Percentiles rank a stretch among this genome's conserved stretches.
These are phyloP conservation scores for Kuraishia piskuri DNA, from an alignment of 805 yeast species.

Conservation along the genomic window DNA sequence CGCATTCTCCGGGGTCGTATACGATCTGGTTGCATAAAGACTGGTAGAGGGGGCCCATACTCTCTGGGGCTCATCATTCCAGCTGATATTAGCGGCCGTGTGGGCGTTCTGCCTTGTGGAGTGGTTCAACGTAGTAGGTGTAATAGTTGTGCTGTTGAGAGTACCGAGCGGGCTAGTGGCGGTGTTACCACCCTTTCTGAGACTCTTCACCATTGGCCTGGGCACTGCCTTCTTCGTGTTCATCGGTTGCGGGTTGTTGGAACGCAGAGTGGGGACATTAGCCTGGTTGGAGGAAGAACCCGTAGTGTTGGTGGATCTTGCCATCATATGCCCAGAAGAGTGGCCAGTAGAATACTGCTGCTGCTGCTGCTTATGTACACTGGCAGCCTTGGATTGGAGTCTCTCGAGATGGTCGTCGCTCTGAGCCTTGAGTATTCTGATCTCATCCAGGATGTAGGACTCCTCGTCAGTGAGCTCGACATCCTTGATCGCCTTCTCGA, in stretches of 20 bases:
- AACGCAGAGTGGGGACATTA: slow-evolving; percentile 19
- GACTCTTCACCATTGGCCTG: slow-evolving; percentile 14
- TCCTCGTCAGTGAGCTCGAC: slow-evolving; percentile 35
- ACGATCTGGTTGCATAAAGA: slow-evolving; percentile 15
- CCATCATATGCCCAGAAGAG: background rate
- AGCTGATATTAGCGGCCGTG: slow-evolving; percentile 23
- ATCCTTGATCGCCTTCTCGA: slow-evolving; percentile 33
- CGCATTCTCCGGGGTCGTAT: slow-evolving; percentile 15
- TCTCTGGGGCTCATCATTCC: slow-evolving; percentile 11
- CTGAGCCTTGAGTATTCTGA: slow-evolving; percentile 24
- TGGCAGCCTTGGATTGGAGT: slow-evolving; percentile 12
- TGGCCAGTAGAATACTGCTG: background rate
- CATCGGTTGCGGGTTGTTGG: slow-evolving; percentile 20
- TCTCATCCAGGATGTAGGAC: slow-evolving; percentile 30
- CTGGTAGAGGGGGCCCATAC: slow-evolving; percentile 28
- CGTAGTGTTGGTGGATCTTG: background rate
- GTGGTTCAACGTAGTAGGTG: background rate
- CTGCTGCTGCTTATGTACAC: background rate
- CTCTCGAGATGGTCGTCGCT: slow-evolving; percentile 31
- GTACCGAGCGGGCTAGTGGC: background rate
- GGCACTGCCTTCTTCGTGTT: slow-evolving; percentile 13
- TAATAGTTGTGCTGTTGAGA: background rate
- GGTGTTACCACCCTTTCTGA: slow-evolving; percentile 6
- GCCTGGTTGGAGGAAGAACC: slow-evolving; percentile 7
- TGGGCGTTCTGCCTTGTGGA: slow-evolving; percentile 15